Percentiles rank a stretch among this genome's conserved stretches.
Conservation (phyloP, 345 rosid genomes). For the Trapa incisa region DNA sequence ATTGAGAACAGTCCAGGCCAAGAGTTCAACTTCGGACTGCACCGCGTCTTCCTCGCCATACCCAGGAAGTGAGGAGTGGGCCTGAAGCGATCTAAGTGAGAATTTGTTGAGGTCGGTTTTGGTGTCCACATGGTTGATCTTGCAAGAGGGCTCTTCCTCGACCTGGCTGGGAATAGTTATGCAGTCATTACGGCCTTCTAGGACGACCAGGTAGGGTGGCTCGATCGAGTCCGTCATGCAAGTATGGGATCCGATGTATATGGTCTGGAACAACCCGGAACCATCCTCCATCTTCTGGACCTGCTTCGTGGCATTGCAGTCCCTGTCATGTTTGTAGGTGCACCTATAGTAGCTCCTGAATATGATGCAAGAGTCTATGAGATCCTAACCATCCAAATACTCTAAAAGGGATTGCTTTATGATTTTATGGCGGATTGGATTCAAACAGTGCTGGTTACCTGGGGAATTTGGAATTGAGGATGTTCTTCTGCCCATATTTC, state of each 20-base stretch:
- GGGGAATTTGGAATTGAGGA: constrained; percentile 52
- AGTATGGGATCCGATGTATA: constrained; percentile 52
- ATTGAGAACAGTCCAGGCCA: no score
- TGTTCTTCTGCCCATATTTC: constrained; percentile 78
- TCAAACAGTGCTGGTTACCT: constrained; percentile 24
- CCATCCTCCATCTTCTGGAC: constrained; percentile 53
- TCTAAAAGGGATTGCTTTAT: no score
- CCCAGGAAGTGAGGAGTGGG: no score
- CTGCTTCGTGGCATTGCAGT: constrained; percentile 66
- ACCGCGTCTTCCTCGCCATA: no score
- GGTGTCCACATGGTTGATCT: no score
- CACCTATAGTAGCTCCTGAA: constrained; percentile 81
- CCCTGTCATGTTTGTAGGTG: constrained; percentile 52
- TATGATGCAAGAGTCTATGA: no score
- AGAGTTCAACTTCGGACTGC: no score
- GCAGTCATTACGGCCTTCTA: neutral
- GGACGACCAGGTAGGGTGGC: neutral
- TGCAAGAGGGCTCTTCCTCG: constrained; percentile 4
- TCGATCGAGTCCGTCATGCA: constrained; percentile 20
- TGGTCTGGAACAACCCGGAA: constrained; percentile 31
- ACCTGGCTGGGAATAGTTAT: neutral
- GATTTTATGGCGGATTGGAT: no score
- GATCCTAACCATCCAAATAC: no score
- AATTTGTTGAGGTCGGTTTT: no score
- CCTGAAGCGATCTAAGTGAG: no score